Base-by-base conservation (phyloP, 805 yeast species). In the Barnettozyma salicaria region DNA sequence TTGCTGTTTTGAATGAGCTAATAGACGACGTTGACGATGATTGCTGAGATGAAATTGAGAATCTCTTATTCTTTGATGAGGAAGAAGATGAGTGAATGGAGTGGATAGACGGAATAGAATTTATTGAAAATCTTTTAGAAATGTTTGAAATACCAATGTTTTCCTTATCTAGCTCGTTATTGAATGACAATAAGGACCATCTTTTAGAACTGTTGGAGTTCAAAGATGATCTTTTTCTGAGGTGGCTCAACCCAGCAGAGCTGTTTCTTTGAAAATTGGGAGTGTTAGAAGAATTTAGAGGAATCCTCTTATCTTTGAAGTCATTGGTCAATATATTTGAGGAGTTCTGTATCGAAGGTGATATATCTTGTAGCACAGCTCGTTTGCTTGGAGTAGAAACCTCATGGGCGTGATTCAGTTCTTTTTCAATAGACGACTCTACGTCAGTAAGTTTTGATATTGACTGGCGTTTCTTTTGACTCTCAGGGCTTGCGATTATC, bases 181-280 rank as follows among this genome's bases (percentile, higher is more conserved):
- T 45, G 27, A 53, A 52, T 3, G 55, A 50, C n/a, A 53, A 19
- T 14, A 53, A 20, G 3, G 58, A 53, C 56, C 56, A 53, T 50
- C 58, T 52, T 32, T 53, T 53, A 3, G 56, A 52, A 26, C 41
- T 34, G 28, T 45, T 47, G 5, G 51, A 47, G 27, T 35, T 43
- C 13, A 47, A 1, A 2, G 56, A 51, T 0, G 49, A 39, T 45
- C 57, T 43, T 21, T 45, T 52, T 32, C 50, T 48, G 16, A 48
- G 24, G n/a, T 44, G 50, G 4, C 41, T 30, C 12, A 45, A 16
- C 2, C 43, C 43, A 27, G 53, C 47, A 11, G 58, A 53, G 16
- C 42, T 46, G 21, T 41, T 43, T 44, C 53, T 50, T 33, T 46
- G 47, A 23, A 50, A 39, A 5, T 37, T 23, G 17, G 52, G 52